Percentiles rank a stretch among this genome's conserved stretches.
Evolutionary conservation across 2,329 filamentous ascomycete species (phyloP).

Genomic region (Xylariaceae sp.): DNA sequence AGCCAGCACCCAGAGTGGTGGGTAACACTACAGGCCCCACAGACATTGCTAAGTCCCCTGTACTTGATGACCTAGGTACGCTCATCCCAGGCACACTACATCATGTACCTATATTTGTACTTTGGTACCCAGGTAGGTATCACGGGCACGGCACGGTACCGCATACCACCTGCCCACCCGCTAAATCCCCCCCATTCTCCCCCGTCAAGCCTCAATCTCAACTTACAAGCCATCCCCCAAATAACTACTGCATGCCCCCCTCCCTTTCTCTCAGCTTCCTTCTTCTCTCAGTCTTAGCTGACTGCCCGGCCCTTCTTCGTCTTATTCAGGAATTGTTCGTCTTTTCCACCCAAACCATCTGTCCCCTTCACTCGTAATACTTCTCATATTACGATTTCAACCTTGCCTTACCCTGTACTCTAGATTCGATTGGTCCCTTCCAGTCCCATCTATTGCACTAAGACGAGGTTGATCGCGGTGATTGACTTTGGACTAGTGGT

Average conservation of each 20-base stretch:
- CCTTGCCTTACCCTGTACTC: background rate
- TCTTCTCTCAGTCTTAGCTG: constrained; percentile 19
- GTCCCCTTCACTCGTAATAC: constrained; percentile 8
- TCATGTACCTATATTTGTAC: background rate
- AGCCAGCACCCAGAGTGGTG: background rate
- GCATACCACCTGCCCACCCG: background rate
- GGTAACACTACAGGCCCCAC: background rate
- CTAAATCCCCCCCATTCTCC: constrained; percentile 9
- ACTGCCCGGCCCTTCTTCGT: constrained; percentile 16
- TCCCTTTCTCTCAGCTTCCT: constrained; percentile 15
- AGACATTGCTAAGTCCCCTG: background rate
- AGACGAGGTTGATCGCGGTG: constrained; percentile 9
- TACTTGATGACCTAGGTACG: background rate
- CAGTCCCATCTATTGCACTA: constrained; percentile 3
- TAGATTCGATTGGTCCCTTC: background rate
- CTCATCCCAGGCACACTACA: background rate
- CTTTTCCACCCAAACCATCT: constrained; percentile 12
- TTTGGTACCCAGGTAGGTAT: background rate
- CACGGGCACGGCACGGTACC: constrained; percentile 1
- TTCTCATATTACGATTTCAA: background rate
- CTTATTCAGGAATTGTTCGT: constrained; percentile 16
- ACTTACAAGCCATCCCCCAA: constrained; percentile 7
- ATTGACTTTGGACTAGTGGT: constrained; percentile 19
- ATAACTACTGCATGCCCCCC: constrained; percentile 17
- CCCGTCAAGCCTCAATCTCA: constrained; percentile 13